Conservation (phyloP, 2,329 filamentous ascomycete species). For the Epichloe sylvatica region DNA sequence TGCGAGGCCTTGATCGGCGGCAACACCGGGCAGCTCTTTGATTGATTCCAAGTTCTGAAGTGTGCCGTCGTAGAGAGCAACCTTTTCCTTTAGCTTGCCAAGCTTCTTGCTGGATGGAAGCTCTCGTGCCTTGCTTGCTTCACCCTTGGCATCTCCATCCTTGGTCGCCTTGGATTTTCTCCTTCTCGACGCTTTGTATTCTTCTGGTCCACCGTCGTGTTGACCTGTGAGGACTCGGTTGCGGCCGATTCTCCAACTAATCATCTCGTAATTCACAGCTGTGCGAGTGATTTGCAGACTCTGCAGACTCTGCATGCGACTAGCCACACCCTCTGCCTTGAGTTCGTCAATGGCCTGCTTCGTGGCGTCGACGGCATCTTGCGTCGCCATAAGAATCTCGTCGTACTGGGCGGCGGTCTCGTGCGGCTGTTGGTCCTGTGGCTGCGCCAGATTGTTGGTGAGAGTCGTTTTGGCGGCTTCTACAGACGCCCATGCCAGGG, state of each 20-base stretch:
- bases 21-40: conserved; percentile 78
- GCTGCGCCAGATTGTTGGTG: conserved; percentile 31
- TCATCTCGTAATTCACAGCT: conserved; percentile 83
- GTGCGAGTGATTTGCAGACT: conserved; percentile 83
- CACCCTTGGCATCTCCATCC: conserved; percentile 21
- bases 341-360: conserved; percentile 89
- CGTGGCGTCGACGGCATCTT: conserved; percentile 87
- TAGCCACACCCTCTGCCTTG: conserved; percentile 63
- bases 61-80: conserved; percentile 81
- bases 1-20: conserved; percentile 64
- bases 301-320: conserved; percentile 81
- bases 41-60: conserved; percentile 83
- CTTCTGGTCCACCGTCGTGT: conserved; percentile 56
- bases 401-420: conserved; percentile 83
- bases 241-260: conserved; percentile 87
- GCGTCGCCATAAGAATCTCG: conserved; percentile 73
- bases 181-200: conserved; percentile 36
- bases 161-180: conserved; percentile 26
- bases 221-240: conserved; percentile 80
- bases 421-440: conserved; percentile 32
- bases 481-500: conserved; percentile 64
- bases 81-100: conserved; percentile 68
- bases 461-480: conserved; percentile 37
- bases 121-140: conserved; percentile 33
- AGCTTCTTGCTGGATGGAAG: conserved; percentile 63